Base-by-base conservation (phyloP, 768 basidiomycete species). In the Tylopilus rubrobrunneus region DNA sequence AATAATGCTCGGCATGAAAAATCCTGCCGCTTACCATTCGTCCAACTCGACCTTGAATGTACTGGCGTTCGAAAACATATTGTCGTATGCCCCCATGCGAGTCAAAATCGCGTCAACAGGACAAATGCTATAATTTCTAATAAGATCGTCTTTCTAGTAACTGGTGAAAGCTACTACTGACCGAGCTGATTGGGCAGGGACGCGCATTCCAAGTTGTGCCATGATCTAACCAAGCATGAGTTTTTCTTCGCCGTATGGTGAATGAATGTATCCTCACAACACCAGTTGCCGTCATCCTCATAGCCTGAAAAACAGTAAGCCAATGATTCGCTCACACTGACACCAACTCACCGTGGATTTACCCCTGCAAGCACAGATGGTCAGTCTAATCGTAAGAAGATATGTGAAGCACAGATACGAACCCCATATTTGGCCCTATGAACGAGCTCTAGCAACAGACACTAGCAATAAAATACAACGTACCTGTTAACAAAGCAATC, bases 1-100 rank as follows among this genome's bases (percentile, higher is more conserved):
- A 23, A 31, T 7, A 23, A 15, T 40, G 31, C 21, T 42, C 27
- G 9, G 2, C 48, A 28, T 21, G 15, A 8, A 42, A 23, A 37
- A 36, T 42, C 14, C 25, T 2, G 6, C 4, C 3, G 58, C 70
- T 40, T 61, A 93, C 92, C 92, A 92, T 81, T 99, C 97, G 67
- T 98, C 97, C 52, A 99, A 76, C 67, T 99, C 97, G 21, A 99
- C 97, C 68, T 98, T 97, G 81, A 98, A 99, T 0, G 96, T 98
- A 71, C 92, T 93, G 1, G 93, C 82, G 61, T 92, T 86, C 3
- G 89, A 86, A 70, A 94, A 95, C 89, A 96, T 93, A 65, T 94
- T 94, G 64, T 98, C 96, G 67, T 98, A 97, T 3, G 97, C 97
- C 10, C 97, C 97, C 97, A 98, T 98, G 25, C 96, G 85, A 3